Conservation (phyloP, 1,284 basidiomycete species). For the Malassezia arunalokei region DNA sequence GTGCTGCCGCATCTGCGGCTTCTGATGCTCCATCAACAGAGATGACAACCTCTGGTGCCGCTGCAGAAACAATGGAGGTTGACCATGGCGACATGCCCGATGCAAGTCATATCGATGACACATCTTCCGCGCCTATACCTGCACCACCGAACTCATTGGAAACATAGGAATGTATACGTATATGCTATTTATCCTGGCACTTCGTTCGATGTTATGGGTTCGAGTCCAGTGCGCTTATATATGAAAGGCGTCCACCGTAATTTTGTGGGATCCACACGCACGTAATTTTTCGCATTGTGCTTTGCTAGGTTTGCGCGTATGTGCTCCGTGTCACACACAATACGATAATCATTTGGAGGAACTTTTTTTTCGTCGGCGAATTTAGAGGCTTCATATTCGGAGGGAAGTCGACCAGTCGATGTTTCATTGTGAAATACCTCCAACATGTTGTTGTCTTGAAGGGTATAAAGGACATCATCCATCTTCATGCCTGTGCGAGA, state of each 20-base stretch:
- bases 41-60: neutral
- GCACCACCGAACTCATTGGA: neutral
- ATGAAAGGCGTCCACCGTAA: constrained; percentile 59
- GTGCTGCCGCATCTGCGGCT: neutral
- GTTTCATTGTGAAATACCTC: constrained; percentile 27
- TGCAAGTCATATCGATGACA: neutral
- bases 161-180: neutral
- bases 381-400: neutral
- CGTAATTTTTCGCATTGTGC: constrained; percentile 69
- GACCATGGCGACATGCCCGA: neutral
- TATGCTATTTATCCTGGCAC: neutral
- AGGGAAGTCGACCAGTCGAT: constrained; percentile 5
- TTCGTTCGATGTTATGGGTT: too few species aligned
- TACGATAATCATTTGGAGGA: constrained; percentile 63
- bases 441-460: constrained; percentile 70
- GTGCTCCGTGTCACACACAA: constrained; percentile 61
- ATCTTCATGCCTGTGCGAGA: constrained; percentile 75
- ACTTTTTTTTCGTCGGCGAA: constrained; percentile 25
- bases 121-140: neutral
- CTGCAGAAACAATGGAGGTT: neutral
- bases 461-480: constrained; percentile 70
- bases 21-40: neutral
- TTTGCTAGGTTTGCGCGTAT: constrained; percentile 58
- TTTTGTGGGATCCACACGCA: constrained; percentile 67
- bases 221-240: too few species aligned